Percentiles rank a stretch among this genome's conserved stretches.
These are phyloP conservation scores for Pouteria glomerata DNA, from an alignment of 148 eudicot genomes.

Conservation along the genomic window DNA sequence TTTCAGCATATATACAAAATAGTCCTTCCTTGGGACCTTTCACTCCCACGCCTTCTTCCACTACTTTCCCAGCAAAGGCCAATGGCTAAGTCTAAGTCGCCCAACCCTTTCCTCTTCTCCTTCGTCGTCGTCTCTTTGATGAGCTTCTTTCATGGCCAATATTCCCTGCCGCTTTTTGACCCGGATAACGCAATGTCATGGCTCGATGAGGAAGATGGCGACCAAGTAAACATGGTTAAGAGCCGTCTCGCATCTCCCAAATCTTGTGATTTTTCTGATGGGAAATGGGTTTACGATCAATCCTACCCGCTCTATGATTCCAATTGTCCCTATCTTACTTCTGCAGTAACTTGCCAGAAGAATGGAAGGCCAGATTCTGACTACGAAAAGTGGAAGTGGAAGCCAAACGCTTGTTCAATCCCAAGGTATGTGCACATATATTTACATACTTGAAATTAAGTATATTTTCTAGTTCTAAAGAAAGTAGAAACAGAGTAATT, in stretches of 20 bases:
- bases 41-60: background rate
- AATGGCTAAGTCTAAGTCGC: slow-evolving; percentile 10
- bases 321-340: slow-evolving; percentile 66
- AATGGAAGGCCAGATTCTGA: slow-evolving; percentile 87
- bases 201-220: slow-evolving; percentile 45
- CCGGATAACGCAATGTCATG: slow-evolving; percentile 34
- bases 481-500: too few species aligned
- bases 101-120: slow-evolving; percentile 5
- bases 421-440: slow-evolving; percentile 42
- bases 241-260: slow-evolving; percentile 21
- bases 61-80: background rate
- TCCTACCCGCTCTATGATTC: slow-evolving; percentile 74
- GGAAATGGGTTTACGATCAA: slow-evolving; percentile 79
- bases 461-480: too few species aligned
- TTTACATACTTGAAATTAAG: too few species aligned
- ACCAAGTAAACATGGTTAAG: slow-evolving; percentile 34
- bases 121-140: slow-evolving; percentile 19
- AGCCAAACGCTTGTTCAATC: slow-evolving; percentile 58
- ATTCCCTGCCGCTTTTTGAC: slow-evolving; percentile 10
- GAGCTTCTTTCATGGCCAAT: slow-evolving; percentile 16
- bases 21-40: background rate
- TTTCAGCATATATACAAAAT: background rate
- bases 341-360: slow-evolving; percentile 54
- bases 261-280: slow-evolving; percentile 51
- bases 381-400: slow-evolving; percentile 80